Percentiles rank a stretch among this genome's conserved stretches.
Conservation (phyloP, 1,284 basidiomycete genomes). For the Neolentinus lepideus region DNA sequence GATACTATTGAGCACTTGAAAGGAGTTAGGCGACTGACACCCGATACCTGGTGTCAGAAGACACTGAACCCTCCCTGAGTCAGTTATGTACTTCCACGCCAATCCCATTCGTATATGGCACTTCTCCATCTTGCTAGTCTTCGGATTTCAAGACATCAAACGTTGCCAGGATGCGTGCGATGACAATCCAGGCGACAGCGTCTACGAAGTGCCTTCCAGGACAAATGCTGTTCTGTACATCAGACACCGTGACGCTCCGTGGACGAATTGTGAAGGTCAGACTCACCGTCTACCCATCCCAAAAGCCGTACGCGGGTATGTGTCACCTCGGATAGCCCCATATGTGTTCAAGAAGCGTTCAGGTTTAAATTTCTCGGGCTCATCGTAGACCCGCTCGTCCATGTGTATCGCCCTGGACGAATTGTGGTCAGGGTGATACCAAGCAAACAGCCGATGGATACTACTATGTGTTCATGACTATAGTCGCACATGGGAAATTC, state of each 20-base stretch:
- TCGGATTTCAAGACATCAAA: conserved; percentile 3
- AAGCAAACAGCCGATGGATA: background rate
- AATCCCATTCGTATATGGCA: background rate
- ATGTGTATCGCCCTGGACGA: background rate
- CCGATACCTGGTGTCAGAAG: too few species aligned
- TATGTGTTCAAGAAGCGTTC: conserved; percentile 6
- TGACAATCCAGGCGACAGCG: background rate
- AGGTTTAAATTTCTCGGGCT: conserved; percentile 6
- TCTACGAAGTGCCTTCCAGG: conserved; percentile 4
- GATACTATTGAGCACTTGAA: too few species aligned
- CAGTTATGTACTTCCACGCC: background rate
- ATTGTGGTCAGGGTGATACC: background rate
- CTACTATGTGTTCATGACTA: background rate
- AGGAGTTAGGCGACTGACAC: too few species aligned
- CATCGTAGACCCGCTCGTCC: background rate
- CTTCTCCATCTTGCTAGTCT: background rate
- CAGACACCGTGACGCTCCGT: background rate
- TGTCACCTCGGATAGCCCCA: background rate
- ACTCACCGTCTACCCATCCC: conserved; percentile 8
- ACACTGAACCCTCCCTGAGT: too few species aligned
- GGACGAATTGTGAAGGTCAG: background rate
- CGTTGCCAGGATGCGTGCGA: background rate
- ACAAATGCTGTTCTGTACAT: conserved; percentile 2
- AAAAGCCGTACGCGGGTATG: conserved; percentile 1
- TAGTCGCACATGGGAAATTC: background rate